A percentile compares a stretch with the other conserved stretches of the same genome.
Conservation (phyloP, 2,329 filamentous ascomycete genomes). For the Claviceps monticola region DNA sequence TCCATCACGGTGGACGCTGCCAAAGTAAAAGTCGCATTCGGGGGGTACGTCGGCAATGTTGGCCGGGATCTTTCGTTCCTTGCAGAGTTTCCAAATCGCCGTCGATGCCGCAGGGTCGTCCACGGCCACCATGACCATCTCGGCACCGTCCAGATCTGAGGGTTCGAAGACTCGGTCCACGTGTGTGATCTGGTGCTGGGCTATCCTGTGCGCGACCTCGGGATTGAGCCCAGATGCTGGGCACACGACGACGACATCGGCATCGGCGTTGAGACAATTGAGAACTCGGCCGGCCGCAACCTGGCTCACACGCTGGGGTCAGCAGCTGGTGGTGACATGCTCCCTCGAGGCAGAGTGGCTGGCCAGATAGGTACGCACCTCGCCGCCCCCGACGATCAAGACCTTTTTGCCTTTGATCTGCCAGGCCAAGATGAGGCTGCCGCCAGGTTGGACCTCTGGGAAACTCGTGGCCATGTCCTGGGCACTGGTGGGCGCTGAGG, state of each 20-base stretch:
- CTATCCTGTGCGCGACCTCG: conserved; percentile 74
- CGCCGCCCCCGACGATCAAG: conserved; percentile 87
- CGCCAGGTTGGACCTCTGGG: conserved; percentile 74
- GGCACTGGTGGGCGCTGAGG: conserved; percentile 1
- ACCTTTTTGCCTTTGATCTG: conserved; percentile 82
- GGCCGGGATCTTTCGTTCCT: conserved; percentile 66
- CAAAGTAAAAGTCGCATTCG: conserved; percentile 98
- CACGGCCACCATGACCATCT: conserved; percentile 87
- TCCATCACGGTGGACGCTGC: conserved; percentile 85
- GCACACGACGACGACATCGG: conserved; percentile 73
- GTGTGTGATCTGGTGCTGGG: conserved; percentile 62
- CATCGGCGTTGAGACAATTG: conserved; percentile 89
- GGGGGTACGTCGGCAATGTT: conserved; percentile 96
- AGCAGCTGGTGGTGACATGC: not conserved
- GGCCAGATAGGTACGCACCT: conserved; percentile 41
- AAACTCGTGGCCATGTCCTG: conserved; percentile 37
- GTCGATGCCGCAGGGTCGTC: conserved; percentile 89
- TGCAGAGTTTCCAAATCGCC: conserved; percentile 85
- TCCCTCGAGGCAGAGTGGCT: not conserved
- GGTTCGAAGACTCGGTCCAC: conserved; percentile 75
- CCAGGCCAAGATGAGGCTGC: conserved; percentile 90
- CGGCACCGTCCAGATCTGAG: conserved; percentile 64
- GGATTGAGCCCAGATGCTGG: conserved; percentile 69
- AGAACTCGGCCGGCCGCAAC: conserved; percentile 91
- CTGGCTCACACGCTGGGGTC: conserved; percentile 30